phyloP scores from a whole-genome alignment of 2,329 filamentous ascomycete species.

The Biscogniauxia marginata region DNA sequence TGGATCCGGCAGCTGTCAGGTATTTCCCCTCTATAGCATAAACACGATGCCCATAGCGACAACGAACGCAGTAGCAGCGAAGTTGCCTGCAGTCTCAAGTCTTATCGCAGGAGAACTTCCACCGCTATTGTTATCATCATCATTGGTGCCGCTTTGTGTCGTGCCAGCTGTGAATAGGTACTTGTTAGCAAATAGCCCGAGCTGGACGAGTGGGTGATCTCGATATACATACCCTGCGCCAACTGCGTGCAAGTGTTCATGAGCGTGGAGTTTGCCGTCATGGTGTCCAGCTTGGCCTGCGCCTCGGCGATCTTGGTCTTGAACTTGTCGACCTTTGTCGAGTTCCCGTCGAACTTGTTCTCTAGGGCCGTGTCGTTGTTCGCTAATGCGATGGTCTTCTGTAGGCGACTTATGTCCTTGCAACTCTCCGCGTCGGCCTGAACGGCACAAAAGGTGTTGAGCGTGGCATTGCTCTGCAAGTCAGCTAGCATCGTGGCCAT shows the following conservation, averaged over 20 bases:
- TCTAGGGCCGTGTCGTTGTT: slow-evolving; percentile 36
- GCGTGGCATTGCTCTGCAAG: slow-evolving; percentile 36
- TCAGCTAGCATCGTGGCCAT: slow-evolving; percentile 29
- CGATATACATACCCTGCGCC: slow-evolving; percentile 5
- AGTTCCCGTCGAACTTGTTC: slow-evolving; percentile 34
- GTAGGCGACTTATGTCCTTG: slow-evolving; percentile 32
- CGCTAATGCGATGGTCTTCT: slow-evolving; percentile 31
- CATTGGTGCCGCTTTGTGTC: background rate
- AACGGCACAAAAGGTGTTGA: slow-evolving; percentile 22
- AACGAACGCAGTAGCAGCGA: background rate
- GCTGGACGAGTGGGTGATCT: background rate
- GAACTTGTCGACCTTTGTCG: slow-evolving; percentile 36
- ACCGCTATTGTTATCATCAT: background rate
- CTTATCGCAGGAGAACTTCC: background rate
- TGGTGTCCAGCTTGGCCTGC: slow-evolving; percentile 30
- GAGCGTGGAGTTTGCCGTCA: slow-evolving; percentile 38
- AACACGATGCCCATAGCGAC: slow-evolving; percentile 1
- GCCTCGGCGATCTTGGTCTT: slow-evolving; percentile 35
- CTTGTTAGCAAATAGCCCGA: background rate
- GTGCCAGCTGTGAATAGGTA: background rate
- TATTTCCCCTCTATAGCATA: background rate
- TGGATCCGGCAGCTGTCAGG: background rate
- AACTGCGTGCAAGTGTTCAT: slow-evolving; percentile 30
- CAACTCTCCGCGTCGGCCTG: slow-evolving; percentile 24
- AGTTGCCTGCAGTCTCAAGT: background rate